A percentile compares a stretch with the other conserved stretches of the same genome.
Conservation (phyloP, 2,329 filamentous ascomycete genomes). For the Coniochaeta prunicola region DNA sequence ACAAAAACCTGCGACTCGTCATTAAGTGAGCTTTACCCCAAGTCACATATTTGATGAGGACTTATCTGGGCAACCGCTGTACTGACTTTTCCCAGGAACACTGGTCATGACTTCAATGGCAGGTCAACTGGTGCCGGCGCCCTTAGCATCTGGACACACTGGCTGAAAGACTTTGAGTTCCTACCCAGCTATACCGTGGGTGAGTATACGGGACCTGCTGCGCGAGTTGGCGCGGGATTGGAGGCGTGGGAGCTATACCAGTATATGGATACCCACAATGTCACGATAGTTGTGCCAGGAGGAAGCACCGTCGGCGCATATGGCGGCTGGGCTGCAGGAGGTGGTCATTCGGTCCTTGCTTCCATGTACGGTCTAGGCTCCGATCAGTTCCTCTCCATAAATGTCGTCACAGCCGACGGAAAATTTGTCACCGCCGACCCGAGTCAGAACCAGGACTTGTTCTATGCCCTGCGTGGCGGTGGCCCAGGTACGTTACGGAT, state of each 20-base stretch:
- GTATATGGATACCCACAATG: conserved; percentile 20
- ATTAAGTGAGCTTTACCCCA: conserved; percentile 25
- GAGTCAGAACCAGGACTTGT: conserved; percentile 28
- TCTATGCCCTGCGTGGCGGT: conserved; percentile 31
- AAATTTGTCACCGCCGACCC: conserved; percentile 33
- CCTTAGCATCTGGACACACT: conserved; percentile 42
- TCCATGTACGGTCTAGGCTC: conserved; percentile 41
- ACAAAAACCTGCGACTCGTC: conserved; percentile 25
- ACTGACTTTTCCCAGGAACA: conserved; percentile 24
- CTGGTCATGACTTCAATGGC: conserved; percentile 38
- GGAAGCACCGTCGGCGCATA: conserved; percentile 29
- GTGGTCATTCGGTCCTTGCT: conserved; percentile 39
- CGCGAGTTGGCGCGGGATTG: conserved; percentile 23
- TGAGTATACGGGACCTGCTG: conserved; percentile 21
- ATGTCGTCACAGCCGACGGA: conserved; percentile 41
- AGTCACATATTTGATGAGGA: not conserved
- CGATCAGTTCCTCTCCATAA: conserved; percentile 41
- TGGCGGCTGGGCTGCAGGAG: conserved; percentile 44
- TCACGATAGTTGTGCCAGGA: conserved; percentile 21
- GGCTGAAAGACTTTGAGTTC: conserved; percentile 34
- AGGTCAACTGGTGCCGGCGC: conserved; percentile 38
- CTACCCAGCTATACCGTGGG: conserved; percentile 20
- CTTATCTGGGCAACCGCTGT: not conserved
- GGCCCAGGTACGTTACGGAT: conserved; percentile 18
- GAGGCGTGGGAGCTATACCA: conserved; percentile 26